Conservation (phyloP, 2,329 filamentous ascomycete species). For the Alternaria angustiovoidea region DNA sequence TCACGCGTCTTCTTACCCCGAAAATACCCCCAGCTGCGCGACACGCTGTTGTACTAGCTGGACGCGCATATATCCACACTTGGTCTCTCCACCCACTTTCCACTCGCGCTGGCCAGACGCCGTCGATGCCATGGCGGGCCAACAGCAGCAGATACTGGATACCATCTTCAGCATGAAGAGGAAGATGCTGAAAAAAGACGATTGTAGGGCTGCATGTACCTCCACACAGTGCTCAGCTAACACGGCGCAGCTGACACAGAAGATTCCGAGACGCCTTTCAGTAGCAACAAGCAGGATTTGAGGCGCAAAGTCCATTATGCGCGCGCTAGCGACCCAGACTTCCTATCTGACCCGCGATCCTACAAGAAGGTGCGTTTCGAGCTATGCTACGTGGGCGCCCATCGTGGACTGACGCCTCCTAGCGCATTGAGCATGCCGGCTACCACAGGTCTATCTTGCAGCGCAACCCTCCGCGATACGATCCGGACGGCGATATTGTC, state of each 20-base stretch:
- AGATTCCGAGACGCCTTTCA: constrained; percentile 71
- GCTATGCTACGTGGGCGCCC: constrained; percentile 8
- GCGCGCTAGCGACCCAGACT: constrained; percentile 72
- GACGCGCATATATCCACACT: constrained; percentile 3
- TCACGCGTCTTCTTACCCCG: constrained; percentile 5
- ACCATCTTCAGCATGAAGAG: constrained; percentile 53
- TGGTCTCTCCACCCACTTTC: constrained; percentile 19
- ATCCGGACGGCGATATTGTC: constrained; percentile 80
- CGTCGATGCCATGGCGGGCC: constrained; percentile 47
- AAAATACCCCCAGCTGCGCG: not conserved
- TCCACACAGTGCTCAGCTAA: constrained; percentile 23
- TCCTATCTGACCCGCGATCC: constrained; percentile 66
- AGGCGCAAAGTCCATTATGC: constrained; percentile 78
- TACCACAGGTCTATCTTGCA: constrained; percentile 76
- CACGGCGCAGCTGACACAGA: constrained; percentile 74
- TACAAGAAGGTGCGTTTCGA: constrained; percentile 71
- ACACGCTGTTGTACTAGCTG: not conserved
- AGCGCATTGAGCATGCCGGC: constrained; percentile 78
- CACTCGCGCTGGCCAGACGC: constrained; percentile 26
- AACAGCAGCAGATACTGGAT: constrained; percentile 52
- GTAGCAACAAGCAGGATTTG: constrained; percentile 80
- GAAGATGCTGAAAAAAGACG: constrained; percentile 44
- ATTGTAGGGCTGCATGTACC: constrained; percentile 36
- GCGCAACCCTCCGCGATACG: constrained; percentile 74
- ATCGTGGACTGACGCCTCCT: constrained; percentile 34